Evolutionary conservation across 1,139 yeast genomes (phyloP).

Genomic region (Pichia inconspicua): DNA sequence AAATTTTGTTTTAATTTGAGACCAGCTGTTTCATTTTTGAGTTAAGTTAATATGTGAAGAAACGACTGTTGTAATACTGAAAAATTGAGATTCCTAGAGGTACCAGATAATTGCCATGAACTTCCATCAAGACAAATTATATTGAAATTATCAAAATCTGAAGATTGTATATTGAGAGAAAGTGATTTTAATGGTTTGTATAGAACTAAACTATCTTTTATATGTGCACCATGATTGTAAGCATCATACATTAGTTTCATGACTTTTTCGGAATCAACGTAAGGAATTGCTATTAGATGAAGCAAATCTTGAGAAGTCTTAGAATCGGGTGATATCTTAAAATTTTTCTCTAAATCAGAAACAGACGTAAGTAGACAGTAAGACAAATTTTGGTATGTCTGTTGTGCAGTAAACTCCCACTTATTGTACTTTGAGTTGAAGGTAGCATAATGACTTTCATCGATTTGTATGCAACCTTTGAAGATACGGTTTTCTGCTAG

Average conservation of each 20-base stretch:
- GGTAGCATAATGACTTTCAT: constrained; percentile 9
- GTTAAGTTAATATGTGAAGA: constrained; percentile 3
- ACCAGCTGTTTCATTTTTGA: no score
- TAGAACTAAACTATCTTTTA: constrained; percentile 36
- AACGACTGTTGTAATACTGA: constrained; percentile 7
- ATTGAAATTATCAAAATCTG: constrained; percentile 1
- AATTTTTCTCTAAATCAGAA: constrained; percentile 56
- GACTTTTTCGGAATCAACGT: constrained; percentile 33
- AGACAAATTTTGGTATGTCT: constrained; percentile 33
- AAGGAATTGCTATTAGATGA: constrained; percentile 47
- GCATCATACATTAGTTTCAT: constrained; percentile 52
- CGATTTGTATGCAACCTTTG: constrained; percentile 31
- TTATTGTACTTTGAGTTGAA: not conserved
- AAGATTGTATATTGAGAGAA: constrained; percentile 23
- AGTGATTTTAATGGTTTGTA: constrained; percentile 27
- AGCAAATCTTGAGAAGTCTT: constrained; percentile 42
- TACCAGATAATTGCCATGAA: constrained; percentile 11
- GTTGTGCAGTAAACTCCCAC: not conserved
- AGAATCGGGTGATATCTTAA: constrained; percentile 68
- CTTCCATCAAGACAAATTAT: constrained; percentile 48
- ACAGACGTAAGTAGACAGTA: constrained; percentile 63
- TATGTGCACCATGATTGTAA: constrained; percentile 51
- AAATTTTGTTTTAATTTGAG: not conserved
- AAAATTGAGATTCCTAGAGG: constrained; percentile 8
- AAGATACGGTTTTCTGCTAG: constrained; percentile 44